Percentiles rank a stretch among this genome's conserved stretches.
phyloP scores from a whole-genome alignment of 2,329 filamentous ascomycete species.

The Dactylellina leptospora region DNA sequence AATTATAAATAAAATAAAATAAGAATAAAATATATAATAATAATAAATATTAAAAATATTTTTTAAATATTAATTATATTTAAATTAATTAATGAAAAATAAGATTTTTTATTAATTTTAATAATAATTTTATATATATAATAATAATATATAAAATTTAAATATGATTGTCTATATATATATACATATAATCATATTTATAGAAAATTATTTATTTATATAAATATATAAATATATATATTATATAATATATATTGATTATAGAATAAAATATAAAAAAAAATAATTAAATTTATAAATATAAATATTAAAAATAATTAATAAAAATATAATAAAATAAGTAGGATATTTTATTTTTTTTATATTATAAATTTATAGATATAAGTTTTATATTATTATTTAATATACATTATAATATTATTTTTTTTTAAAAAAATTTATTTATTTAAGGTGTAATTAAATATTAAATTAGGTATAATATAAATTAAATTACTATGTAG shows the following conservation, averaged over 20 bases:
- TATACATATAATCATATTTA: neutral
- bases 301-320: no score
- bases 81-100: no score
- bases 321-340: no score
- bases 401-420: no score
- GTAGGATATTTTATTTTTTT: no score
- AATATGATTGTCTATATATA: neutral
- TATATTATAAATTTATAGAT: neutral
- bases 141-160: neutral
- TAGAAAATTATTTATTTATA: neutral
- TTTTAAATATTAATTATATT: no score
- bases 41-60: conserved; percentile 1
- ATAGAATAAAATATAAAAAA: no score
- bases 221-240: neutral
- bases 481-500: neutral
- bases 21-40: neutral
- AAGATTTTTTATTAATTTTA: conserved; percentile 1
- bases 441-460: no score
- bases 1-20: neutral
- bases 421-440: no score
- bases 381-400: no score
- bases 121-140: neutral
- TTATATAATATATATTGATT: neutral
- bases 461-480: no score
- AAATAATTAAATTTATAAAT: no score